Evolutionary conservation across 306 rosid genomes (phyloP).

Genomic region (Ceratonia siliqua): DNA sequence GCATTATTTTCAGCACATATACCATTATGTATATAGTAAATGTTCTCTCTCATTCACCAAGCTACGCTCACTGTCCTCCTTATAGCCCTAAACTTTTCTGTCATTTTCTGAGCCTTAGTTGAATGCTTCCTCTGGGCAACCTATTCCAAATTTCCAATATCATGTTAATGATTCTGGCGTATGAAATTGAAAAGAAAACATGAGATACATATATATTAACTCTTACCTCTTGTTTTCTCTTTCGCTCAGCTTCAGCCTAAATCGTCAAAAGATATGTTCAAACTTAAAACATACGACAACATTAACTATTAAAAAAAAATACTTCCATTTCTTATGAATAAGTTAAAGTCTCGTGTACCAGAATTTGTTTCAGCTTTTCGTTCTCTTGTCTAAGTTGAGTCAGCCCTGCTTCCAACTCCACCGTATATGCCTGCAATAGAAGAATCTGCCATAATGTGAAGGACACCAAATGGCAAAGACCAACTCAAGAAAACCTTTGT

Average conservation of each 20-base stretch:
- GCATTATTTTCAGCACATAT: conserved; percentile 17
- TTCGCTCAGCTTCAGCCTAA: conserved; percentile 59
- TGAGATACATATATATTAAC: neutral
- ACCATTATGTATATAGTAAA: neutral
- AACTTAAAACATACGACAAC: neutral
- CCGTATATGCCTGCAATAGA: conserved; percentile 68
- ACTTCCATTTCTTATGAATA: neutral
- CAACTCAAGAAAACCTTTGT: neutral
- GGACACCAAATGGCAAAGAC: neutral
- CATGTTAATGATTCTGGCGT: neutral
- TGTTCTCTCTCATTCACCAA: conserved; percentile 41
- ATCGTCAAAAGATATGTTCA: neutral
- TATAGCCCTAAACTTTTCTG: conserved; percentile 48
- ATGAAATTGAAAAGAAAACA: neutral
- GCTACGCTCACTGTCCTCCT: conserved; percentile 55
- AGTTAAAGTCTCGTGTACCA: conserved; percentile 46
- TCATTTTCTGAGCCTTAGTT: conserved; percentile 44
- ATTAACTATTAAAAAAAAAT: neutral
- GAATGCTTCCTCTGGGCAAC: conserved; percentile 29
- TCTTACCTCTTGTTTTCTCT: conserved; percentile 57
- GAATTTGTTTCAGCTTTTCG: conserved; percentile 48
- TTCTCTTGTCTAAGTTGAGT: conserved; percentile 61
- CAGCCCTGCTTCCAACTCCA: conserved; percentile 73
- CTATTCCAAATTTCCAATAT: conserved; percentile 30
- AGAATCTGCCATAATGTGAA: neutral